Base-by-base conservation (phyloP, 2,329 filamentous ascomycete genomes). In the Fusarium sp. region DNA sequence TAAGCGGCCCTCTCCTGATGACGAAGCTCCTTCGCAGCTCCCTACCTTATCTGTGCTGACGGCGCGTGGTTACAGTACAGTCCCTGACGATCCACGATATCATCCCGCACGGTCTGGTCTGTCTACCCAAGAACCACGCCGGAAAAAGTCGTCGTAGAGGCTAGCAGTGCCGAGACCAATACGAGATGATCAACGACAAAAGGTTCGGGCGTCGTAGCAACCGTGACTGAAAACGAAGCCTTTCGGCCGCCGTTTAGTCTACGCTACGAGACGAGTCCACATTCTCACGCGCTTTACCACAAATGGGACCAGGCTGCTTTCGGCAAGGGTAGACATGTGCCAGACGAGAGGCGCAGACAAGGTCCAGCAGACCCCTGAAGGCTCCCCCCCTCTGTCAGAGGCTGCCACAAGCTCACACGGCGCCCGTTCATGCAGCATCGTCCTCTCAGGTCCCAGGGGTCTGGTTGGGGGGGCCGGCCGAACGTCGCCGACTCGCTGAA, bases 281-380 rank as follows among this genome's bases (percentile, higher is more conserved):
- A 52, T 52, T 40, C 30, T 14, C 32, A 45, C 25, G 8, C 62
- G 37, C 32, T 38, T 63, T 65, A 74, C 72, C 56, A 47, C 61
- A 74, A 72, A 66, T 71, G 64, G 45, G 50, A 30, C 50, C 62
- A 58, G 27, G 37, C 62, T 25, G 35, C 20, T 57, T 64, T 33
- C 61, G 58, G 71, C 47, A 63, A 66, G 25, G 62, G 66, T 66
- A 38, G 47, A 52, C 57, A 63, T 52, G 57, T 47, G 67, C 60
- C 60, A 73, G 60, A 71, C 71, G 71, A 74, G 72, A 64, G 68
- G 64, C 68, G 65, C 72, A 74, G 71, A 56, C 65, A 27, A 69
- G 65, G 37, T 35, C 45, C 12, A 43, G 10, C 40, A n/a, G 45
- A 52, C 61, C 61, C 62, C 61, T 45, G 59, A 74, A 43, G 17